These are phyloP conservation scores for Effrenium voratum DNA, from an alignment of 73 alveolate genomes.

Conservation along the genomic window DNA sequence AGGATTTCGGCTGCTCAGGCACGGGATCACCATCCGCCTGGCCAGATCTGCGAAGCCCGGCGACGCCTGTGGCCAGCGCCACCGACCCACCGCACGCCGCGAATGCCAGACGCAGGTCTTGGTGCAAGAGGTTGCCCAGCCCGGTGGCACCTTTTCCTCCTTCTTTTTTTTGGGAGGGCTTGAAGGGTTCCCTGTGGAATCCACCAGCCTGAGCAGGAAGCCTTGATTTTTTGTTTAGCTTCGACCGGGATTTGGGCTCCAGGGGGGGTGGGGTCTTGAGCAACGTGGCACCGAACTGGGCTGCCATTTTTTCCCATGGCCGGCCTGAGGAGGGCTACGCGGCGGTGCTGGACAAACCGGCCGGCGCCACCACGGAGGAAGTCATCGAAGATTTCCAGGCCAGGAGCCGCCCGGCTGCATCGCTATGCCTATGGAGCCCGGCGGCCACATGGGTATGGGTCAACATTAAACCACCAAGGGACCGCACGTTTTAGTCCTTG, in stretches of 20 bases:
- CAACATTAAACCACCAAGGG: not conserved
- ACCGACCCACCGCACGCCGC: no score
- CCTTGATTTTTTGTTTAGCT: no score
- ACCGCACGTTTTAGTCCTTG: not conserved
- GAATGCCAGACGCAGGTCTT: no score
- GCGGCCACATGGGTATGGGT: not conserved
- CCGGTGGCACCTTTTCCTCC: no score
- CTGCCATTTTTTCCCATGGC: not conserved
- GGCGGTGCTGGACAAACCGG: constrained; percentile 47
- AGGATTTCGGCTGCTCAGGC: no score
- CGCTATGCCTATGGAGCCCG: not conserved
- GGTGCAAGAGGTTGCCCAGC: no score
- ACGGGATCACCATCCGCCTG: no score
- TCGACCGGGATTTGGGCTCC: not conserved
- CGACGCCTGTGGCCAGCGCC: no score
- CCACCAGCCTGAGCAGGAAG: no score
- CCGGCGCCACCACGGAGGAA: constrained; percentile 32
- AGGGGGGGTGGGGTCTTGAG: not conserved
- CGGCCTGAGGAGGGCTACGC: constrained; percentile 44
- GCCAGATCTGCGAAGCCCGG: no score
- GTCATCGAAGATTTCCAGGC: not conserved
- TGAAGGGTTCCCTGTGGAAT: no score
- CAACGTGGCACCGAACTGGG: not conserved
- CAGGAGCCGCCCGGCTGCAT: not conserved
- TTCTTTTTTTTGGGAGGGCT: no score